Evolutionary conservation across 2,329 filamentous ascomycete genomes (phyloP).

Genomic region (Colletotrichum sp.): DNA sequence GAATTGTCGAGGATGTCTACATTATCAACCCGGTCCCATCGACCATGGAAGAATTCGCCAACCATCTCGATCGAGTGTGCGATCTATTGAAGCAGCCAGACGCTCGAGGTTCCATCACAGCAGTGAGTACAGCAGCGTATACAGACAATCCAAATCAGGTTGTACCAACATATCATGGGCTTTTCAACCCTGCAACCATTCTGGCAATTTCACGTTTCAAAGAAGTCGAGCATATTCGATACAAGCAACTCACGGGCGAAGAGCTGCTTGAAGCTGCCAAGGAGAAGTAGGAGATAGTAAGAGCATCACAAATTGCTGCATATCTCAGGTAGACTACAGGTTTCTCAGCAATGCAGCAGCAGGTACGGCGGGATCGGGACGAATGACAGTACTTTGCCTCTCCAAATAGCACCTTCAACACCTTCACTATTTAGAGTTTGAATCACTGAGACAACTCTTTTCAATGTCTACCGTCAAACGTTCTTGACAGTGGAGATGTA

Average conservation of each 20-base stretch:
- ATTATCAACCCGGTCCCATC: neutral
- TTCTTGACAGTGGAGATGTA: too few species aligned
- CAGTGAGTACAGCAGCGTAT: too few species aligned
- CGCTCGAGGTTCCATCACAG: too few species aligned
- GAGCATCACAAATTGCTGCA: neutral
- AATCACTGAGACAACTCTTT: neutral
- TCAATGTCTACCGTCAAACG: neutral
- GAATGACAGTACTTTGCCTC: neutral
- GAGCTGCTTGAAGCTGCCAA: neutral
- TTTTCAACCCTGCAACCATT: neutral
- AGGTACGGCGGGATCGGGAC: accelerated
- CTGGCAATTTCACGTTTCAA: neutral
- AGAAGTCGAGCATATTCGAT: neutral
- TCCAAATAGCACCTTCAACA: neutral
- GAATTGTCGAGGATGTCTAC: neutral
- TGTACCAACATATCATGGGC: neutral
- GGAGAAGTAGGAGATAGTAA: neutral
- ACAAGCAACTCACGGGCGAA: neutral
- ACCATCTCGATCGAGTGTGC: accelerated
- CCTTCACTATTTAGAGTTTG: accelerated
- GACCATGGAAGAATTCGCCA: accelerated
- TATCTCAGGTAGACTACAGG: neutral
- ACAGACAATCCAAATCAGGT: accelerated
- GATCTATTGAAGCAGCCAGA: accelerated
- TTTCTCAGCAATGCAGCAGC: neutral